A percentile compares a stretch with the other conserved stretches of the same genome.
Conservation (phyloP, 352 stramenopile species). For the Globisporangium paroecandrum region DNA sequence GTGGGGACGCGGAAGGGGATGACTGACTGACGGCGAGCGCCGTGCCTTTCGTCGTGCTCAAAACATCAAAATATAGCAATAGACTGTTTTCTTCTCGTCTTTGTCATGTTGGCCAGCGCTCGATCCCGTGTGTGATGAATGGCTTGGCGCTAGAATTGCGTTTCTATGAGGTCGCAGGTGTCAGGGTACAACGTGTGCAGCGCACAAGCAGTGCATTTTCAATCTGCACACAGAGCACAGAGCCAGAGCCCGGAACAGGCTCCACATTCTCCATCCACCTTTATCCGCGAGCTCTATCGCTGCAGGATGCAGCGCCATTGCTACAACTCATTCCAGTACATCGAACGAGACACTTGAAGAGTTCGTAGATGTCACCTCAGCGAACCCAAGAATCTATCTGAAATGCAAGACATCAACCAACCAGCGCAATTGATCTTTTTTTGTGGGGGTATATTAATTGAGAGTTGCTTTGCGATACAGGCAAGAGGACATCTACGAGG, state of each 20-base stretch:
- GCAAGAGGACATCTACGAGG: conserved; percentile 1
- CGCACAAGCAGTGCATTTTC: no score
- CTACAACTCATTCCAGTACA: no score
- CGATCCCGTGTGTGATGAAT: neutral
- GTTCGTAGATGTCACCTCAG: no score
- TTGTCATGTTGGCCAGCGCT: neutral
- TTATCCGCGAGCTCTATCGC: no score
- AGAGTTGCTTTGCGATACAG: neutral
- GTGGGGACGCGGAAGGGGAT: neutral
- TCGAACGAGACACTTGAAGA: no score
- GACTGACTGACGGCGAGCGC: neutral
- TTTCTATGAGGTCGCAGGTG: neutral
- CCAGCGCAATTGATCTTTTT: neutral
- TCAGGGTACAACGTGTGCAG: neutral
- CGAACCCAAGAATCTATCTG: no score
- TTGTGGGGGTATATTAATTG: neutral
- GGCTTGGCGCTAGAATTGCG: neutral
- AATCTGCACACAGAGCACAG: no score
- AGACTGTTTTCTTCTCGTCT: conserved; percentile 13
- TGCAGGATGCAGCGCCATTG: no score
- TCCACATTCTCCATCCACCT: no score
- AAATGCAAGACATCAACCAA: neutral
- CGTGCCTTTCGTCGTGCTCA: neutral
- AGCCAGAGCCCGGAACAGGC: no score
- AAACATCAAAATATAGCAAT: conserved; percentile 13